Percentiles rank a stretch among this genome's conserved stretches.
These are phyloP conservation scores for Mucor ambiguus DNA, from an alignment of 371 early-diverging fungal species.

Conservation along the genomic window DNA sequence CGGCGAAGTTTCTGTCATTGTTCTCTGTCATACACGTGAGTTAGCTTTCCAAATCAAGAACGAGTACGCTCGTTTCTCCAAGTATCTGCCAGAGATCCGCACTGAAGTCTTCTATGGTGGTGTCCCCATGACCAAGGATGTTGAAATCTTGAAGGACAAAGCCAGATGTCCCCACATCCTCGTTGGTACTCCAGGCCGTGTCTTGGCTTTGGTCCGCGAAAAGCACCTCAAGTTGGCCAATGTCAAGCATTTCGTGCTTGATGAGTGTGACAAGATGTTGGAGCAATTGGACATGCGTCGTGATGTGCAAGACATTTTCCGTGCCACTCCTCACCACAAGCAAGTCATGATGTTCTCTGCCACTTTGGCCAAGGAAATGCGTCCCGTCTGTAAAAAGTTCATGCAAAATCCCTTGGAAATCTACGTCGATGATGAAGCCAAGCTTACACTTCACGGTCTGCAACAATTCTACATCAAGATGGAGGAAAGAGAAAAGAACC, in stretches of 20 bases:
- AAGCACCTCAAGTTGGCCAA: slow-evolving; percentile 76
- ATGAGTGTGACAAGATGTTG: slow-evolving; percentile 99
- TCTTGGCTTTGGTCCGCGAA: slow-evolving; percentile 87
- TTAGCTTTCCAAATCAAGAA: slow-evolving; percentile 97
- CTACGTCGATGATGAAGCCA: slow-evolving; percentile 98
- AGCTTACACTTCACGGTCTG: slow-evolving; percentile 96
- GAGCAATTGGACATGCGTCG: slow-evolving; percentile 93
- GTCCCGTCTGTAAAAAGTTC: slow-evolving; percentile 93
- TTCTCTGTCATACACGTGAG: slow-evolving; percentile 98
- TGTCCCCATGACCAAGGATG: slow-evolving; percentile 75
- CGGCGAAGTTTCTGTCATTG: slow-evolving; percentile 85
- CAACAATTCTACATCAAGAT: slow-evolving; percentile 94
- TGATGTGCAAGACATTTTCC: slow-evolving; percentile 97
- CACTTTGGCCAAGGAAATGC: slow-evolving; percentile 91
- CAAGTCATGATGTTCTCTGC: slow-evolving; percentile 99
- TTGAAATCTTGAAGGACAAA: slow-evolving; percentile 82
- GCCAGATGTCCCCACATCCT: slow-evolving; percentile 89
- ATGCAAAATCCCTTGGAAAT: slow-evolving; percentile 98
- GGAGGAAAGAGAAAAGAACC: slow-evolving; percentile 89
- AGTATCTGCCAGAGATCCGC: slow-evolving; percentile 93
- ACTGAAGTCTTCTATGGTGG: slow-evolving; percentile 96
- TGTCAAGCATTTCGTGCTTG: slow-evolving; percentile 97
- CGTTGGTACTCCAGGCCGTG: slow-evolving; percentile 99
- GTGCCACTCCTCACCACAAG: slow-evolving; percentile 92
- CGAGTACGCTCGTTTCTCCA: slow-evolving; percentile 93